Base-by-base conservation (phyloP, 345 rosid species). In the Boechera stricta region DNA sequence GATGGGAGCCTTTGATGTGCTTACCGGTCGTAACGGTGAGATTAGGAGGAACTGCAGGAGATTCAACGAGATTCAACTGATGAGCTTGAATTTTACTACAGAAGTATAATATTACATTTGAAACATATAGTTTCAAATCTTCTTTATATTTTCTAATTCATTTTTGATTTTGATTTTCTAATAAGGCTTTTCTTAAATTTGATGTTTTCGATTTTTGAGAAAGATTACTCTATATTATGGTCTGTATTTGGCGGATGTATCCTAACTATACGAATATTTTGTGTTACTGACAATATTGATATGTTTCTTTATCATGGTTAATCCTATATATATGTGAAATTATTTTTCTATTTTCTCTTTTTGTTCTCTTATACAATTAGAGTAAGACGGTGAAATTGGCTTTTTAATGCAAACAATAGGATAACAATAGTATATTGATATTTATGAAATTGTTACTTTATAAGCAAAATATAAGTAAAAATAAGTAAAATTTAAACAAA, bases 1-100 rank as follows among this genome's bases (percentile, higher is more conserved):
- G 79, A 88, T 94, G 96, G 91, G 93, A 7, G 84, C 79, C 10
- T 42, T 88, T 35, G 85, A 77, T 24, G 93, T 90, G n/a, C 72
- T 88, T 67, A 85, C 88, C 0, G 97, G 91, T n/a, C 62, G 15
- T 1, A 69, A 83, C 1, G 97, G 98, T 15, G 86, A 94, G 71
- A 82, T 91, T 41, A 82, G 96, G 35, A 82, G 77, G 2, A 85
- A 90, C 69, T 94, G 94, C 69, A 81, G 89, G 70, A 84, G 84
- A 26, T 67, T 82, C 52, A 89, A 85, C 73, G 70, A 84, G 84
- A 26, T 67, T 82, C 52, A 89, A 85, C 73, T 66, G 54, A 67
- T 21, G 51, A 51, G 8, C 13, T 45, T 66, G 39, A 71, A 55
- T 49, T 35, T 5, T 39, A 42, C 28, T 10, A 31, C 21, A 21